phyloP scores from a whole-genome alignment of 176 grass and related monocot species.

The Leersia perrieri region DNA sequence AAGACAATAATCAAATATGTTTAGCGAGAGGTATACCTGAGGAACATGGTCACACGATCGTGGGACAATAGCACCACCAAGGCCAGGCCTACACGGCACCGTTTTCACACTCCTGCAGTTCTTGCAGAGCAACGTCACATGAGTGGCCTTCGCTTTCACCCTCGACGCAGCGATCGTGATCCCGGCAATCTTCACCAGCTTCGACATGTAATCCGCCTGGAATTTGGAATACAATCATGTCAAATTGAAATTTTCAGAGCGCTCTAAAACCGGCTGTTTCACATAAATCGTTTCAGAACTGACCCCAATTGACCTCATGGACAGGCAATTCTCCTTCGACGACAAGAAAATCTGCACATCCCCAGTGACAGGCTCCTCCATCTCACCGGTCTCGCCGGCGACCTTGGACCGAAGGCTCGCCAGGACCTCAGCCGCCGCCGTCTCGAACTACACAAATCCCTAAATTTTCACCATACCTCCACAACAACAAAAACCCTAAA shows the following conservation, averaged over 20 bases:
- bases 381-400: conserved; percentile 82
- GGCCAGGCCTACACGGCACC: conserved; percentile 81
- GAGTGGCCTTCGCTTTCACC: conserved; percentile 97
- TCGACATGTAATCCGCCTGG: conserved; percentile 89
- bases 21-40: conserved; percentile 43
- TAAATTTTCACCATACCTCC: not conserved
- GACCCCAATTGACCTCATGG: conserved; percentile 88
- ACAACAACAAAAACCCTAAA: not conserved
- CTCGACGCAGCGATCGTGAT: conserved; percentile 85
- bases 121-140: conserved; percentile 90
- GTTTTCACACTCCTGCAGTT: conserved; percentile 78
- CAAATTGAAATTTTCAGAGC: not conserved
- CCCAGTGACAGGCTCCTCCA: conserved; percentile 77
- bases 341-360: conserved; percentile 92
- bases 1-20: not conserved
- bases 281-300: not conserved
- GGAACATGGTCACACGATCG: conserved; percentile 80
- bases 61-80: conserved; percentile 87
- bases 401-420: conserved; percentile 75
- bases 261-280: not conserved
- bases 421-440: conserved; percentile 68
- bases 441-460: conserved; percentile 59
- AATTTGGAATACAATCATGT: not conserved
- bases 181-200: conserved; percentile 88
- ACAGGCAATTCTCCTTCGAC: conserved; percentile 82